Percentiles rank a stretch among this genome's conserved stretches.
phyloP scores from a whole-genome alignment of 2,329 filamentous ascomycete genomes.

The Xylariaceae sp. region DNA sequence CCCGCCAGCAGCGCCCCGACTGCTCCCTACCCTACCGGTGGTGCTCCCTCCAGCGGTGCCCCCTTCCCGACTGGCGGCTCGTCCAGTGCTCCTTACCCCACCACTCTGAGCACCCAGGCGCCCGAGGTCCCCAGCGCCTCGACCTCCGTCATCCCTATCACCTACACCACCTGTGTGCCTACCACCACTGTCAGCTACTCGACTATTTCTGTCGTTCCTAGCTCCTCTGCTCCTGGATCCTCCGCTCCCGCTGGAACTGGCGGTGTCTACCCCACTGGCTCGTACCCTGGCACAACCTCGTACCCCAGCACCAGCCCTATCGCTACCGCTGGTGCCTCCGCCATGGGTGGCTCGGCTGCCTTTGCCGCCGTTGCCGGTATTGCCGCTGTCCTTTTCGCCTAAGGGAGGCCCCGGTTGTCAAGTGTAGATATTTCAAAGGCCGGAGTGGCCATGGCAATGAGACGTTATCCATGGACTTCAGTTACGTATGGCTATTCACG shows the following conservation, averaged over 20 bases:
- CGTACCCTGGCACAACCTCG: conserved; percentile 39
- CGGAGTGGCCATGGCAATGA: conserved; percentile 46
- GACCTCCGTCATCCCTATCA: conserved; percentile 42
- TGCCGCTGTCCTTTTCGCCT: conserved; percentile 57
- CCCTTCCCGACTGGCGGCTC: conserved; percentile 36
- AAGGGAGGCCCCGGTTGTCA: conserved; percentile 40
- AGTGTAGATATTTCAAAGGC: conserved; percentile 43
- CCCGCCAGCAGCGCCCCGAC: conserved; percentile 8
- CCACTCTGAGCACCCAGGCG: conserved; percentile 26
- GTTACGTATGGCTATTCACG: conserved; percentile 33
- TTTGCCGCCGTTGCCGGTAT: conserved; percentile 59
- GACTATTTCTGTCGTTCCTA: conserved; percentile 24
- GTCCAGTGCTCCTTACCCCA: conserved; percentile 26
- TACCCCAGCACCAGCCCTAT: conserved; percentile 42
- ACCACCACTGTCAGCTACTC: conserved; percentile 35
- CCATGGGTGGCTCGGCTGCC: conserved; percentile 55
- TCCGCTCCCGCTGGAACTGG: conserved; percentile 30
- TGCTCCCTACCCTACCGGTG: conserved; percentile 38
- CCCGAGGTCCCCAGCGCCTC: conserved; percentile 45
- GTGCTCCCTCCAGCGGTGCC: conserved; percentile 13
- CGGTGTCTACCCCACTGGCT: conserved; percentile 28
- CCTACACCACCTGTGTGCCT: conserved; percentile 48
- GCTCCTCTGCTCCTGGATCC: conserved; percentile 6
- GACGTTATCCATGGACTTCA: conserved; percentile 36
- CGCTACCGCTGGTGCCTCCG: conserved; percentile 54